Evolutionary conservation across 495 filamentous ascomycete species (phyloP).

Genomic region (Aspergillus affinis): DNA sequence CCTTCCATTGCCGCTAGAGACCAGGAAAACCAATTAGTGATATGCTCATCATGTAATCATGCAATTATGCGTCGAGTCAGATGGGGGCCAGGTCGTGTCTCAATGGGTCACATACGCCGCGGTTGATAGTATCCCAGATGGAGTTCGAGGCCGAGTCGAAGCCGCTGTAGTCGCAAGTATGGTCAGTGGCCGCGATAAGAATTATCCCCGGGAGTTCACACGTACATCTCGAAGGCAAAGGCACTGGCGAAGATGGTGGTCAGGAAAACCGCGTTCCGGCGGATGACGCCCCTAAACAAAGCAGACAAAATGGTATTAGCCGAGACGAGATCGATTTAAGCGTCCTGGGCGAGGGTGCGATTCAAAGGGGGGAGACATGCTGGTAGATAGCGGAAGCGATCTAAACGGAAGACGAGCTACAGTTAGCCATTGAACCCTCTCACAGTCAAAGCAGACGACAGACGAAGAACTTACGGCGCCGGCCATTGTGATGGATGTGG

Average conservation of each 20-base stretch:
- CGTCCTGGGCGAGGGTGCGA: constrained; percentile 12
- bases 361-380: constrained; percentile 57
- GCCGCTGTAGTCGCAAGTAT: constrained; percentile 50
- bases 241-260: constrained; percentile 80
- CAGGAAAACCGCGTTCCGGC: constrained; percentile 82
- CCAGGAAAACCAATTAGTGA: constrained; percentile 32
- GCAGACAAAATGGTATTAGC: constrained; percentile 21
- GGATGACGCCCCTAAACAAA: constrained; percentile 70
- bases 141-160: constrained; percentile 76
- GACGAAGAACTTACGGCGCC: constrained; percentile 39
- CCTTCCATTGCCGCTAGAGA: constrained; percentile 96
- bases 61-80: constrained; percentile 1
- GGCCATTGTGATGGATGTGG: constrained; percentile 51
- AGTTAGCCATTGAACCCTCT: constrained; percentile 35
- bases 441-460: background rate
- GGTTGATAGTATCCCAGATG: constrained; percentile 87
- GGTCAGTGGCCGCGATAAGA: constrained; percentile 16
- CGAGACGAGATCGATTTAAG: background rate
- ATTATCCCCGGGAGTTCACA: constrained; percentile 19
- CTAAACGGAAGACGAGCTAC: constrained; percentile 36
- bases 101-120: constrained; percentile 66
- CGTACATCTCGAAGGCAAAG: constrained; percentile 93
- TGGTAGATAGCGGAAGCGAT: constrained; percentile 71
- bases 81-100: background rate
- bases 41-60: constrained; percentile 5